These are phyloP conservation scores for Lotus japonicus DNA, from an alignment of 306 rosid genomes.

Conservation along the genomic window DNA sequence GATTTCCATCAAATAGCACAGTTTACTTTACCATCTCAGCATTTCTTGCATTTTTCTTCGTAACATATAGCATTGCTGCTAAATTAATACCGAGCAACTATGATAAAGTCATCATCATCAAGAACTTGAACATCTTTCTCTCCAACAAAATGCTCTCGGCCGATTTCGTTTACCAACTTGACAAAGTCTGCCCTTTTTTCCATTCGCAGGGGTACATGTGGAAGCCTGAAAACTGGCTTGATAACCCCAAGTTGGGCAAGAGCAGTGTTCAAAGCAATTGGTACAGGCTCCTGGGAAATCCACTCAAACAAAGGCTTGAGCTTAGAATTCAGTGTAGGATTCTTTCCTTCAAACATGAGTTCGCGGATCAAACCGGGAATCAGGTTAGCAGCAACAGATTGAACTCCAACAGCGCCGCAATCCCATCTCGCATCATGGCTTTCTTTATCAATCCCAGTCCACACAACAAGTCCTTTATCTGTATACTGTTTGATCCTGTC, in stretches of 20 bases:
- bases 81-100: background rate
- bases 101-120: constrained; percentile 38
- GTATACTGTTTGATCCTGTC: constrained; percentile 58
- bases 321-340: constrained; percentile 41
- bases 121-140: constrained; percentile 52
- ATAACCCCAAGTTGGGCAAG: constrained; percentile 77
- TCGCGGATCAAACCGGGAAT: constrained; percentile 64
- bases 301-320: constrained; percentile 51
- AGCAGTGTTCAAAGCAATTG: constrained; percentile 55
- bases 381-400: constrained; percentile 62
- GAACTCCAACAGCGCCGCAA: constrained; percentile 77
- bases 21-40: too few relatives aligned
- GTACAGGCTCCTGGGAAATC: constrained; percentile 56
- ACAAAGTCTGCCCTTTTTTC: constrained; percentile 60
- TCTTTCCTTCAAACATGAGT: constrained; percentile 53
- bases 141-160: constrained; percentile 62
- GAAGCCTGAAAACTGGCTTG: constrained; percentile 79
- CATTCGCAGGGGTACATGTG: constrained; percentile 66
- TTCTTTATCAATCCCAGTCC: constrained; percentile 68
- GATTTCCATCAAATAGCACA: too few relatives aligned
- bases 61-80: too few relatives aligned
- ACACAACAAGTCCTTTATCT: constrained; percentile 47
- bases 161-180: constrained; percentile 50
- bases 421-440: constrained; percentile 86
- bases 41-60: too few relatives aligned